phyloP scores from a whole-genome alignment of 305 asterid genomes.

The Ajuga reptans region DNA sequence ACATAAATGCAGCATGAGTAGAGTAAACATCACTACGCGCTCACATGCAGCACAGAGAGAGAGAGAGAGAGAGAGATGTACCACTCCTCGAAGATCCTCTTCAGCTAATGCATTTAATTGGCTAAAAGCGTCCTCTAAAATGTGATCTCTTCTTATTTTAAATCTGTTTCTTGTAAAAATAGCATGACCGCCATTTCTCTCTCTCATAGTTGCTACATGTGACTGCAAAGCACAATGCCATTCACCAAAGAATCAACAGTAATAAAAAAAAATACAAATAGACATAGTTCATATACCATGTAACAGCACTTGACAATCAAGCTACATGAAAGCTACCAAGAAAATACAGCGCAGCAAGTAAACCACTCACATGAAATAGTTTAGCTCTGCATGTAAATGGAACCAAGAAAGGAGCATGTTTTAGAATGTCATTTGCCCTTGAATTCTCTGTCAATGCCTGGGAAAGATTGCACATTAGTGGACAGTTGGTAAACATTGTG shows the following conservation, averaged over 20 bases:
- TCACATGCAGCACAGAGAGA: not conserved
- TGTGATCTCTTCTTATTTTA: slow-evolving; percentile 81
- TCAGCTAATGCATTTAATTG: slow-evolving; percentile 69
- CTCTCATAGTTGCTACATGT: slow-evolving; percentile 62
- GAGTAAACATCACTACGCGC: not conserved
- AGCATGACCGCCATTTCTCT: slow-evolving; percentile 45
- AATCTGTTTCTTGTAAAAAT: slow-evolving; percentile 57
- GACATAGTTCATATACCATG: slow-evolving; percentile 1
- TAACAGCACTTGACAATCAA: slow-evolving; percentile 1
- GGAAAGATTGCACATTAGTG: slow-evolving; percentile 22
- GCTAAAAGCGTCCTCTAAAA: slow-evolving; percentile 82
- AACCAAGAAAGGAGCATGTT: slow-evolving; percentile 90
- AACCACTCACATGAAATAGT: slow-evolving; percentile 72
- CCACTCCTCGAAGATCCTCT: slow-evolving; percentile 87
- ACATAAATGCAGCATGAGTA: slow-evolving; percentile 17
- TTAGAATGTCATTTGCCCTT: slow-evolving; percentile 76
- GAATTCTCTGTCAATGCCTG: slow-evolving; percentile 83
- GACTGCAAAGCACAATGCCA: slow-evolving; percentile 51
- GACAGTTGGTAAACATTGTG: not conserved
- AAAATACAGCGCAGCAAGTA: slow-evolving; percentile 14
- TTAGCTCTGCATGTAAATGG: slow-evolving; percentile 95
- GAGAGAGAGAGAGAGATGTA: slow-evolving; percentile 25
- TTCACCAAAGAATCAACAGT: not conserved
- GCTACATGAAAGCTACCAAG: slow-evolving; percentile 6
- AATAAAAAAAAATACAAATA: not conserved